Percentiles rank a stretch among this genome's conserved stretches.
Conservation (phyloP, 495 filamentous ascomycete species). For the Pseudotulostoma volvatum region DNA sequence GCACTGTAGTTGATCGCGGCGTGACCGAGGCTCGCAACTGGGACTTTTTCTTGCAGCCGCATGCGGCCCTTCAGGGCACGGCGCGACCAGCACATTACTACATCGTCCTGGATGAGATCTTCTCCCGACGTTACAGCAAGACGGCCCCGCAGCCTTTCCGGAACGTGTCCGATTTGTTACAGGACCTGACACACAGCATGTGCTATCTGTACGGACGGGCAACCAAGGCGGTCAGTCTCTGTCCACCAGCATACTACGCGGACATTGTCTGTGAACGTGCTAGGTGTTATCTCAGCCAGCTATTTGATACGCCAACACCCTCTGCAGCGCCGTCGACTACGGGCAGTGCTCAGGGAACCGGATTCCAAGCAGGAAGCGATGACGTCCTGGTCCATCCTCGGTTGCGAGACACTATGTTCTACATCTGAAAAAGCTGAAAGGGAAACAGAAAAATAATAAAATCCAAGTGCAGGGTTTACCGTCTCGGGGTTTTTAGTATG, state of each 20-base stretch:
- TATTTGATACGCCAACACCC: constrained; percentile 30
- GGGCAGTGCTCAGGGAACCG: constrained; percentile 1
- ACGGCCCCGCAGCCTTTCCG: constrained; percentile 7
- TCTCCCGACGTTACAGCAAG: constrained; percentile 23
- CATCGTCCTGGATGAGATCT: constrained; percentile 55
- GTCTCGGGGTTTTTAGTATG: too few relatives aligned
- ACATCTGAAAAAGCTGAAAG: too few relatives aligned
- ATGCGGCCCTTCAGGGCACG: constrained; percentile 65
- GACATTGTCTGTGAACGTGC: constrained; percentile 58
- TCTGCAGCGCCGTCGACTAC: constrained; percentile 1
- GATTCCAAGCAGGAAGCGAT: neutral
- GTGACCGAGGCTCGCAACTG: constrained; percentile 52
- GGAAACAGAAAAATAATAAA: too few relatives aligned
- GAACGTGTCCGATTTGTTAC: constrained; percentile 36
- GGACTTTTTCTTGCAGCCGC: constrained; percentile 74
- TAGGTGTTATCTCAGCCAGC: constrained; percentile 40
- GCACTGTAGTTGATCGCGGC: constrained; percentile 68
- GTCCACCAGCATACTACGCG: constrained; percentile 58
- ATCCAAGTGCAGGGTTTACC: too few relatives aligned
- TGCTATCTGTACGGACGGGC: constrained; percentile 63
- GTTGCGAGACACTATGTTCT: constrained; percentile 43
- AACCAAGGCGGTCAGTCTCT: constrained; percentile 57
- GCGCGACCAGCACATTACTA: constrained; percentile 59
- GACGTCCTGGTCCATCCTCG: constrained; percentile 15
- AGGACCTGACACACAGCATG: constrained; percentile 50